These are phyloP conservation scores for Naganishia cerealis DNA, from an alignment of 1,284 basidiomycete species.

Conservation along the genomic window DNA sequence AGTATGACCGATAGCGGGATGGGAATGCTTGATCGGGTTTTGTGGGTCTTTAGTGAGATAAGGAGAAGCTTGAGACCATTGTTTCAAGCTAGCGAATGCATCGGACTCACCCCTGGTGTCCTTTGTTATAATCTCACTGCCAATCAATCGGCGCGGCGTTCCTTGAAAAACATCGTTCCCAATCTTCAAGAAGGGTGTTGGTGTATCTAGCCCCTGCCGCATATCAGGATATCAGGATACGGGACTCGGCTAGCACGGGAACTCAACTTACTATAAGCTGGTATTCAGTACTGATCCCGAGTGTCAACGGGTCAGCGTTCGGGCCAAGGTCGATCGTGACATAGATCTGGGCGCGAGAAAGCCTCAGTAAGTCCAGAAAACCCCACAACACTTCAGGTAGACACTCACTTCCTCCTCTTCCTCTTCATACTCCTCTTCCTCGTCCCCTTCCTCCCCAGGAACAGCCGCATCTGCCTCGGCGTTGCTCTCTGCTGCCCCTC, in stretches of 20 bases:
- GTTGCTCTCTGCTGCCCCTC: constrained; percentile 7
- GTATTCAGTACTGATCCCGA: constrained; percentile 29
- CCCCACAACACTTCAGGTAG: neutral
- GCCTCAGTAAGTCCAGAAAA: neutral
- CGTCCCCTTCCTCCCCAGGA: neutral
- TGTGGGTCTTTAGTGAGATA: constrained; percentile 16
- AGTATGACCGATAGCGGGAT: constrained; percentile 24
- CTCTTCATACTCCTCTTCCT: constrained; percentile 29
- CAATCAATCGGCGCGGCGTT: constrained; percentile 28
- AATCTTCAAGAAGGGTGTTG: constrained; percentile 31
- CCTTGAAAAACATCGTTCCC: constrained; percentile 33
- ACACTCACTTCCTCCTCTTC: constrained; percentile 30
- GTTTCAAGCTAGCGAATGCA: no score
- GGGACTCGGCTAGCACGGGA: neutral
- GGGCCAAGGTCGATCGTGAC: constrained; percentile 32
- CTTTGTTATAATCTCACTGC: constrained; percentile 31
- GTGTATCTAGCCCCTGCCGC: constrained; percentile 33
- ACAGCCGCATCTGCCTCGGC: neutral
- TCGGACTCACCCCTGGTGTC: constrained; percentile 21
- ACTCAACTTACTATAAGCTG: constrained; percentile 30
- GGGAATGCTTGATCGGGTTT: constrained; percentile 31
- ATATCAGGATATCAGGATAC: neutral
- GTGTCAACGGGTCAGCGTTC: constrained; percentile 27
- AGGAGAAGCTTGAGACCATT: neutral
- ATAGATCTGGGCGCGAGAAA: constrained; percentile 17